Percentiles rank a stretch among this genome's conserved stretches.
phyloP scores from a whole-genome alignment of 139 green algal genomes.

The Mesostigma viride region DNA sequence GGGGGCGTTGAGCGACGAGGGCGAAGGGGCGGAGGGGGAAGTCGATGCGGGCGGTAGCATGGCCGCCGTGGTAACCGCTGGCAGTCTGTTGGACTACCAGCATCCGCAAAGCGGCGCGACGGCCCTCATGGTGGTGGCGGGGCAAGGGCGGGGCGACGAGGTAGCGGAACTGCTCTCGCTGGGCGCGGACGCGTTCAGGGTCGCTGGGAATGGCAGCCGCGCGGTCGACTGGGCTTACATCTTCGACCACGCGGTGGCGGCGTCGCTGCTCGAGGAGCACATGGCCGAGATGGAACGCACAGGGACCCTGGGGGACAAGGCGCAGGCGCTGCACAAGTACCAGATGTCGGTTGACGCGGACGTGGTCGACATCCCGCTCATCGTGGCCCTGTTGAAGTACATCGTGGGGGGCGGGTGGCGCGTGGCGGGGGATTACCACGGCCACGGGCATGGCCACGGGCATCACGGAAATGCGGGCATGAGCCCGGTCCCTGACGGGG shows the following conservation, averaged over 20 bases:
- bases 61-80: no score
- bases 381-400: conserved; percentile 14
- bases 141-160: conserved; percentile 46
- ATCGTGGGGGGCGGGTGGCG: conserved; percentile 1
- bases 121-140: conserved; percentile 61
- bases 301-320: background rate
- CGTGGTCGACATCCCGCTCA: conserved; percentile 33
- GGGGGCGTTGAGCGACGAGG: conserved; percentile 14
- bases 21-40: conserved; percentile 20
- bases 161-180: conserved; percentile 47
- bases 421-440: no score
- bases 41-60: background rate
- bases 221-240: conserved; percentile 45
- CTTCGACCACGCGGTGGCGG: conserved; percentile 38
- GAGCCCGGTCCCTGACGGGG: conserved; percentile 26
- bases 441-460: no score
- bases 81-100: conserved; percentile 18
- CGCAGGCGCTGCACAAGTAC: conserved; percentile 25
- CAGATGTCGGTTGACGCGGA: conserved; percentile 30
- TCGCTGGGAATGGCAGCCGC: conserved; percentile 34
- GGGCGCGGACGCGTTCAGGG: conserved; percentile 43
- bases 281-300: background rate
- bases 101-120: conserved; percentile 50
- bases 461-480: no score
- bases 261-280: conserved; percentile 1